Conservation (phyloP, 139 green algal genomes). For the Desmodesmus armatus region DNA sequence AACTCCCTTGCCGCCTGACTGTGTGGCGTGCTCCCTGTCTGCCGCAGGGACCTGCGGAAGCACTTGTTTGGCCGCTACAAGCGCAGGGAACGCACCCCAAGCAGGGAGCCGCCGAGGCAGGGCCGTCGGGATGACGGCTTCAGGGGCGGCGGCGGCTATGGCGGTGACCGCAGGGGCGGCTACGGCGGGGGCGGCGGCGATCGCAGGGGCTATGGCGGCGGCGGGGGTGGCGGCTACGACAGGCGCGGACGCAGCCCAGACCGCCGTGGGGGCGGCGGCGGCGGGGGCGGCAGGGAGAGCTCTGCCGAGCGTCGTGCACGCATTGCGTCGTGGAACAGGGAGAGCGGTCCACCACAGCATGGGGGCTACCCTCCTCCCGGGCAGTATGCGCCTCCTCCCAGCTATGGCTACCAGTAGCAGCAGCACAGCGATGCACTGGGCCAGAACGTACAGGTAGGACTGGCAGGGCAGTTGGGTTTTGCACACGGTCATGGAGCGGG, state of each 20-base stretch:
- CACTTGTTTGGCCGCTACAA: conserved; percentile 89
- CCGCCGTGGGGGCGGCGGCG: conserved; percentile 19
- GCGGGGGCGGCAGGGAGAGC: conserved; percentile 52
- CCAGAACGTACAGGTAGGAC: too few species aligned
- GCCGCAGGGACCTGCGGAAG: conserved; percentile 72
- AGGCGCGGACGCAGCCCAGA: conserved; percentile 35
- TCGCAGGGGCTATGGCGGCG: conserved; percentile 17
- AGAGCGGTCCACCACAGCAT: too few species aligned
- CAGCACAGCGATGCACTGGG: too few species aligned
- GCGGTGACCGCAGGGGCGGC: conserved; percentile 6
- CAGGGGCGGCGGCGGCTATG: conserved; percentile 5
- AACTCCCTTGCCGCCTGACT: not conserved
- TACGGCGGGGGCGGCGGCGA: not conserved
- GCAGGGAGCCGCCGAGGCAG: not conserved
- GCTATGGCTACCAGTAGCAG: too few species aligned
- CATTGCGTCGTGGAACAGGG: conserved; percentile 83
- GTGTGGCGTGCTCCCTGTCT: not conserved
- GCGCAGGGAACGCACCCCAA: conserved; percentile 54
- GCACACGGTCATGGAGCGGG: too few species aligned
- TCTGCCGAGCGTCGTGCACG: conserved; percentile 78
- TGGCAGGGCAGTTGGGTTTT: too few species aligned
- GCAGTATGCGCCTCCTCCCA: too few species aligned
- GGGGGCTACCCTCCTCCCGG: too few species aligned
- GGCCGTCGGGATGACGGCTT: not conserved
- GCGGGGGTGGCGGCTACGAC: conserved; percentile 42